Evolutionary conservation across 2,329 filamentous ascomycete species (phyloP).

Genomic region (Penicillium expansum): DNA sequence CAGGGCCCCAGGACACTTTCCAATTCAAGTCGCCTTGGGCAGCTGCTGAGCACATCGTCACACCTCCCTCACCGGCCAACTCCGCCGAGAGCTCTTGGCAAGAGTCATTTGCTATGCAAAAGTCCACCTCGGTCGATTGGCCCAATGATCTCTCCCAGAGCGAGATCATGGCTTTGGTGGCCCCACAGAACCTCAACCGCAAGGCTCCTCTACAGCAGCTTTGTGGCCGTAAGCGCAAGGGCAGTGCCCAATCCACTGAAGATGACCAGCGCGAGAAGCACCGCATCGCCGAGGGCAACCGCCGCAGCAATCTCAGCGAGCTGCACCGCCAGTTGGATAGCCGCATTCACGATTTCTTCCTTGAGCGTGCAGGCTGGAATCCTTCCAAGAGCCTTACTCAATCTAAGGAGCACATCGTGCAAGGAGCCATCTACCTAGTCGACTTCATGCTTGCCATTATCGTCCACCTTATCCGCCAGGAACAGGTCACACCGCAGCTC

Average conservation of each 20-base stretch:
- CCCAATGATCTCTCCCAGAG: slow-evolving; percentile 33
- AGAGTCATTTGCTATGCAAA: slow-evolving; percentile 33
- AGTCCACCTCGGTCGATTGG: slow-evolving; percentile 30
- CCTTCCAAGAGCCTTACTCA: slow-evolving; percentile 39
- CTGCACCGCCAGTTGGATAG: slow-evolving; percentile 39
- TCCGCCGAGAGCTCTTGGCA: slow-evolving; percentile 39
- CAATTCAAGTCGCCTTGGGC: slow-evolving; percentile 35
- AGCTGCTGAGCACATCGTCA: slow-evolving; percentile 28
- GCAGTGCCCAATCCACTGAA: slow-evolving; percentile 31
- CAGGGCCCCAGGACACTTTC: slow-evolving; percentile 35
- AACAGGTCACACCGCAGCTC: slow-evolving; percentile 36
- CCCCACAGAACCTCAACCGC: slow-evolving; percentile 38
- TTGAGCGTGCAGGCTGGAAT: slow-evolving; percentile 42
- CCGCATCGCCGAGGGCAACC: slow-evolving; percentile 41
- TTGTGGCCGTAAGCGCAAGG: slow-evolving; percentile 42
- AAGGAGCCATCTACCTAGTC: slow-evolving; percentile 39
- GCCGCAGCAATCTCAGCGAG: slow-evolving; percentile 42
- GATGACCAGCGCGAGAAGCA: slow-evolving; percentile 43
- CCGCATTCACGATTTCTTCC: slow-evolving; percentile 40
- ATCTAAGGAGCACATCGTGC: slow-evolving; percentile 44
- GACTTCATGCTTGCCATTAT: slow-evolving; percentile 42
- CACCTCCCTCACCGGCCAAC: slow-evolving; percentile 40
- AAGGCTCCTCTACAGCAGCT: slow-evolving; percentile 41
- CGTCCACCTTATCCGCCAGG: slow-evolving; percentile 35
- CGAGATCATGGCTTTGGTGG: slow-evolving; percentile 37